phyloP scores from a whole-genome alignment of 2,329 filamentous ascomycete species.

The Shiraia sp. region DNA sequence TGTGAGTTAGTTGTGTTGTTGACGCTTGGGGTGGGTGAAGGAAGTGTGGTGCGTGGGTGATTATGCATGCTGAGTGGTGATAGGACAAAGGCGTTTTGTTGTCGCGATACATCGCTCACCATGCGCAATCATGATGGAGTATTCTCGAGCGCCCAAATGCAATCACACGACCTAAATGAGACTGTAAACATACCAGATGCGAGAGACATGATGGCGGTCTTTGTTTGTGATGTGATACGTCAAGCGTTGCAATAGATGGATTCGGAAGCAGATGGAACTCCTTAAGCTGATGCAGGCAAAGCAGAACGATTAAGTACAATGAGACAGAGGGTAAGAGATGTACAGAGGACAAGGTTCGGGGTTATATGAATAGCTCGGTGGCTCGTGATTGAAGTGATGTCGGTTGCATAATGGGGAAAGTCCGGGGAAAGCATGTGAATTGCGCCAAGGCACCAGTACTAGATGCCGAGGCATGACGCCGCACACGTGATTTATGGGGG shows the following conservation, averaged over 20 bases:
- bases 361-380: too few relatives aligned
- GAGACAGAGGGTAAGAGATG: too few relatives aligned
- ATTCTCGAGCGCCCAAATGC: not conserved
- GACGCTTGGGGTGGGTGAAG: not conserved
- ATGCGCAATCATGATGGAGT: not conserved
- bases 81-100: not conserved
- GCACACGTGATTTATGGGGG: not conserved
- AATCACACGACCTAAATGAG: not conserved
- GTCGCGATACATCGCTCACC: not conserved
- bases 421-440: slow-evolving; percentile 25
- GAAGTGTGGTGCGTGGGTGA: not conserved
- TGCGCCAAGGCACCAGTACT: slow-evolving; percentile 9
- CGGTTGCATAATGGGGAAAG: slow-evolving; percentile 3
- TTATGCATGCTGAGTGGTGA: not conserved
- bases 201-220: slow-evolving; percentile 36
- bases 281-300: too few relatives aligned
- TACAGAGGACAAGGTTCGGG: too few relatives aligned
- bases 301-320: too few relatives aligned
- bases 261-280: too few relatives aligned
- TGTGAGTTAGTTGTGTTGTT: not conserved
- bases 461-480: slow-evolving; percentile 19
- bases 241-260: too few relatives aligned
- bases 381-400: too few relatives aligned
- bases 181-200: slow-evolving; percentile 29
- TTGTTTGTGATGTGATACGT: too few relatives aligned